phyloP scores from a whole-genome alignment of 2,329 filamentous ascomycete genomes.

The Ophiostoma quercus region DNA sequence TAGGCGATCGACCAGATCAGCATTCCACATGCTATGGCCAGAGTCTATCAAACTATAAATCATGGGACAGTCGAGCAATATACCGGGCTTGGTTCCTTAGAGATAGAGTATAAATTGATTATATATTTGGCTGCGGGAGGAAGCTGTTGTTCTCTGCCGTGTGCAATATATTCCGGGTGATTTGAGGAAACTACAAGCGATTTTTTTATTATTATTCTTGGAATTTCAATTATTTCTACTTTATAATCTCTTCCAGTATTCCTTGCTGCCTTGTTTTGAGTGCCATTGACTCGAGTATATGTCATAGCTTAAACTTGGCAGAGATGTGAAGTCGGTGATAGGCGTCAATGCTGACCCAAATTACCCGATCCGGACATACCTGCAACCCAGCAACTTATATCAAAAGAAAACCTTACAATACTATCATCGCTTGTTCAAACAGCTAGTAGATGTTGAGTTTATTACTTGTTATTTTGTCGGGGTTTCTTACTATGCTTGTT shows the following conservation, averaged over 20 bases:
- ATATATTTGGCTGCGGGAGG: background rate
- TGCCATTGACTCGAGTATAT: no score
- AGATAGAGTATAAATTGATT: background rate
- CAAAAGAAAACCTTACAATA: background rate
- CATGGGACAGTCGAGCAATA: background rate
- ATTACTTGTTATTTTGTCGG: background rate
- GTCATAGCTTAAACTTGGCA: no score
- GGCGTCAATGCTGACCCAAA: background rate
- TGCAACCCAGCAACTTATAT: background rate
- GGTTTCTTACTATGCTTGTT: background rate
- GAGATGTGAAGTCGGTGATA: background rate
- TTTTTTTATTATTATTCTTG: no score
- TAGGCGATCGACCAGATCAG: background rate
- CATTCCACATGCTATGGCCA: background rate
- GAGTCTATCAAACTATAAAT: background rate
- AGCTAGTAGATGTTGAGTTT: background rate
- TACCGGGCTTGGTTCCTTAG: background rate
- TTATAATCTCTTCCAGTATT: no score
- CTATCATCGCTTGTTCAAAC: no score
- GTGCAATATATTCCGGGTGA: background rate
- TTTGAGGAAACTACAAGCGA: background rate
- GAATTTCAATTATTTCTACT: no score
- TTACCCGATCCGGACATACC: background rate
- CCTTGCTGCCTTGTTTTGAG: no score
- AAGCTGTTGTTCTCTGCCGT: background rate